These are phyloP conservation scores for Malus hybrid DNA, from an alignment of 331 rosid genomes.

Conservation along the genomic window DNA sequence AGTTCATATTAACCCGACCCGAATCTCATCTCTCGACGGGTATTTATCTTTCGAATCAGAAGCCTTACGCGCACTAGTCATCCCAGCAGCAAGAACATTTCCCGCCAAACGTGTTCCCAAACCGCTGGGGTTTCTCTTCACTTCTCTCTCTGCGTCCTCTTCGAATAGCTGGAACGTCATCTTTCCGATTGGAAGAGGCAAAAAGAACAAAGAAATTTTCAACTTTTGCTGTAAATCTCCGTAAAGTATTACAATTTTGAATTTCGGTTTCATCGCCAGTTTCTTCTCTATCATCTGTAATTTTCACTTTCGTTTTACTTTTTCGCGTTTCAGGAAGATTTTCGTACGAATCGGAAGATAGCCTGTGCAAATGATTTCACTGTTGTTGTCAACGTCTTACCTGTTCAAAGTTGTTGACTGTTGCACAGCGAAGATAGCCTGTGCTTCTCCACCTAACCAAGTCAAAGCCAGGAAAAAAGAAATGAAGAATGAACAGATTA, in stretches of 20 bases:
- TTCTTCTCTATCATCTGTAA: neutral
- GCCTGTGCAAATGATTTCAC: neutral
- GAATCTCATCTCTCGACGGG: neutral
- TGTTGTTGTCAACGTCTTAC: conserved; percentile 29
- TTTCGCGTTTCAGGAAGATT: neutral
- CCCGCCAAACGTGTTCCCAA: conserved; percentile 36
- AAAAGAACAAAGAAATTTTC: neutral
- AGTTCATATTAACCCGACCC: neutral
- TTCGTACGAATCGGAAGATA: conserved; percentile 4
- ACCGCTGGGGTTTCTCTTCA: conserved; percentile 5
- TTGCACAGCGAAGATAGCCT: conserved; percentile 79
- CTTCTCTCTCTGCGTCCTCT: neutral
- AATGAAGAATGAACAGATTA: neutral
- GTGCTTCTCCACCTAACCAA: conserved; percentile 73
- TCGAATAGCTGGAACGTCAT: neutral
- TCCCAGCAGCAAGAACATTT: conserved; percentile 10
- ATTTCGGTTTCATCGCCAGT: neutral
- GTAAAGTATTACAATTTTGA: neutral
- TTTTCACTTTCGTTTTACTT: neutral
- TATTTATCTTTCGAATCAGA: neutral
- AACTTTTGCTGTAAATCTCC: conserved; percentile 10
- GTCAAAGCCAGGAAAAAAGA: neutral
- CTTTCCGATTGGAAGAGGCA: conserved; percentile 4
- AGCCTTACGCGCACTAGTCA: neutral
- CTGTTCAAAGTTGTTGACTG: conserved; percentile 67